Base-by-base conservation (phyloP, 2,329 filamentous ascomycete genomes). In the Incumbomyces delicatus region DNA sequence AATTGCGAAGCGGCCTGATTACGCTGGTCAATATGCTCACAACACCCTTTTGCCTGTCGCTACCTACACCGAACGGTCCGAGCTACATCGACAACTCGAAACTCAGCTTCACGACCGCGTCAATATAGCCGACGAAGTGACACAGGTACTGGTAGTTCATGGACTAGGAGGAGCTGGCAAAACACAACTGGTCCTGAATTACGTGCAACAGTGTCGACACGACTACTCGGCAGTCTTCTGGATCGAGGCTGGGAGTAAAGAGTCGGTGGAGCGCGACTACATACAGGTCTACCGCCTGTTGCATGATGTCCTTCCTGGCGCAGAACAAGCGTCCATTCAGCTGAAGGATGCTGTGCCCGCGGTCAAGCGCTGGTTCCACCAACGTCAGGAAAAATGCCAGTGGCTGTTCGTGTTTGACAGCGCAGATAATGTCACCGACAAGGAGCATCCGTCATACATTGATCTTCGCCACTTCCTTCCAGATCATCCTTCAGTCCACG, bases 371-470 rank as follows among this genome's bases (percentile, higher is more conserved):
- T 48, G 46, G 46, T 47, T 48, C n/a, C n/a, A n/a, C n/a, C n/a
- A n/a, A 32, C 10, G n/a, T 11, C 29, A 22, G 3, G 10, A 41
- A 34, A n/a, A 40, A 29, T 41, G 71, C 6, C 75, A 75, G 41
- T 64, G 66, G 53, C 58, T 61, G 52, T 77, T 70, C 31, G 71
- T 66, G 54, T 77, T 73, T 14, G 78, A 57, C 0, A 74, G 76
- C 0, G 72, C 64, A 43, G 38, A 41, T 16, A 17, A 22, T 11
- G 14, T 41, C 17, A 30, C 18, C 14, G 14, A 41, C 18, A 22
- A 22, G 8, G 18, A 41, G 17, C n/a, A n/a, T 22, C 10, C 10
- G 18, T 13, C 13, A 20, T 53, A 22, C 43, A 42, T 49, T 10
- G 17, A 48, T 20, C 16, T 43, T 17, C 18, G 33, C n/a, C n/a